Conservation (phyloP, 73 alveolate species). For the Loxodes magnus region DNA sequence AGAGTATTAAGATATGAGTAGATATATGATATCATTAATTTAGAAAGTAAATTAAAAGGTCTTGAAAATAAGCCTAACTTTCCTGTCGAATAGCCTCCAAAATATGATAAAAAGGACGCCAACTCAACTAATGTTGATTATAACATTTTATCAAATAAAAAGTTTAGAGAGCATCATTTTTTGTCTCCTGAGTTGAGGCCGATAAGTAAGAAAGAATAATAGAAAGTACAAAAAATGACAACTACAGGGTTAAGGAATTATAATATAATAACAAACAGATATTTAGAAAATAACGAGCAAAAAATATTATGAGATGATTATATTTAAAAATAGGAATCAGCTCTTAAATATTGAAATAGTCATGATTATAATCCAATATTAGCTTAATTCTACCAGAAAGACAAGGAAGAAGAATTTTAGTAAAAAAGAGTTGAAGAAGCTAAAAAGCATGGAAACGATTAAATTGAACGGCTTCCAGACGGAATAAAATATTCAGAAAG, state of each 20-base stretch:
- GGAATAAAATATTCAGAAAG: conserved; percentile 55
- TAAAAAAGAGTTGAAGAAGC: conserved; percentile 38
- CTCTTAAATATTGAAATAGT: conserved; percentile 71
- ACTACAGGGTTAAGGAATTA: conserved; percentile 65
- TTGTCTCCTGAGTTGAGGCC: conserved; percentile 86
- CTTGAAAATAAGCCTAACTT: conserved; percentile 73
- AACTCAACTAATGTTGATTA: conserved; percentile 34
- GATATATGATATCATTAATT: conserved; percentile 68
- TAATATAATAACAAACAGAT: conserved; percentile 63
- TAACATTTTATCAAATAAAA: conserved; percentile 61
- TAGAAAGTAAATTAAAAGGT: conserved; percentile 78
- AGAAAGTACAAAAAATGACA: conserved; percentile 21
- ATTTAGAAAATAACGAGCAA: conserved; percentile 61
- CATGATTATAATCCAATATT: conserved; percentile 71
- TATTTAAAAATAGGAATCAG: conserved; percentile 60
- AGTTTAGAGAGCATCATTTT: conserved; percentile 60
- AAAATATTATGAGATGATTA: conserved; percentile 62
- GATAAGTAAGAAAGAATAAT: conserved; percentile 10
- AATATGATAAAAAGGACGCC: conserved; percentile 22
- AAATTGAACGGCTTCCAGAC: conserved; percentile 70
- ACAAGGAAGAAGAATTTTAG: conserved; percentile 47
- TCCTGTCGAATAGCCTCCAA: conserved; percentile 66
- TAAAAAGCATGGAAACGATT: conserved; percentile 62
- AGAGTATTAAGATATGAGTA: conserved; percentile 73
- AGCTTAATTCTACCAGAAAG: conserved; percentile 57